These are phyloP conservation scores for Fistulinella staudtii DNA, from an alignment of 1,284 basidiomycete species.

Conservation along the genomic window DNA sequence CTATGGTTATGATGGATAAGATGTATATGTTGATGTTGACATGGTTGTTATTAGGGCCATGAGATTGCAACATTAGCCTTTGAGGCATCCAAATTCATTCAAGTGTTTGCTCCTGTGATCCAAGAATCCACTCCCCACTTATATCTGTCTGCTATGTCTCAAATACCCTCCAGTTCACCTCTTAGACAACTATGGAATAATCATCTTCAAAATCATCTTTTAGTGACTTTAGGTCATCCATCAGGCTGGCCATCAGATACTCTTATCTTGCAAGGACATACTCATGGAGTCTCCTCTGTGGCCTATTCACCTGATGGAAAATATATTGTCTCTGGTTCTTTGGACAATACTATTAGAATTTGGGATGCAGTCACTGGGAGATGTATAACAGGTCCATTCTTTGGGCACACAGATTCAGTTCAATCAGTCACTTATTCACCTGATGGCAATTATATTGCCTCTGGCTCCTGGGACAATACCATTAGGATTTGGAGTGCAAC, in stretches of 20 bases:
- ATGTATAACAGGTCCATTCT: not conserved
- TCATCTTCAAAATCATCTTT: not conserved
- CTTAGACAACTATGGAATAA: not conserved
- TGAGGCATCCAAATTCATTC: constrained; percentile 4
- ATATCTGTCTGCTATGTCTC: constrained; percentile 1
- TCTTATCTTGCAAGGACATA: not conserved
- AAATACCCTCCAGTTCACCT: constrained; percentile 1
- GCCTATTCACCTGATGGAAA: not conserved
- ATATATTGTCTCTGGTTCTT: no score
- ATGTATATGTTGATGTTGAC: not conserved
- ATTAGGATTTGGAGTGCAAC: no score
- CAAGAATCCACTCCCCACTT: not conserved
- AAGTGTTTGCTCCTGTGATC: not conserved
- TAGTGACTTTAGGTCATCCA: not conserved
- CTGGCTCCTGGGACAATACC: no score
- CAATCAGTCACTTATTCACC: no score
- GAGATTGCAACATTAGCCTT: not conserved
- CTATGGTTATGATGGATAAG: not conserved
- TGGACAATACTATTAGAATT: no score
- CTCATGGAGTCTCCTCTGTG: not conserved
- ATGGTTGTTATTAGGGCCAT: not conserved
- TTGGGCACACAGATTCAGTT: no score
- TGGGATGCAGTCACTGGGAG: not conserved
- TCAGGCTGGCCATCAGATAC: not conserved
- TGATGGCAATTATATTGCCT: no score